Conservation (phyloP, 495 filamentous ascomycete genomes). For the Articulospora tetracladia region DNA sequence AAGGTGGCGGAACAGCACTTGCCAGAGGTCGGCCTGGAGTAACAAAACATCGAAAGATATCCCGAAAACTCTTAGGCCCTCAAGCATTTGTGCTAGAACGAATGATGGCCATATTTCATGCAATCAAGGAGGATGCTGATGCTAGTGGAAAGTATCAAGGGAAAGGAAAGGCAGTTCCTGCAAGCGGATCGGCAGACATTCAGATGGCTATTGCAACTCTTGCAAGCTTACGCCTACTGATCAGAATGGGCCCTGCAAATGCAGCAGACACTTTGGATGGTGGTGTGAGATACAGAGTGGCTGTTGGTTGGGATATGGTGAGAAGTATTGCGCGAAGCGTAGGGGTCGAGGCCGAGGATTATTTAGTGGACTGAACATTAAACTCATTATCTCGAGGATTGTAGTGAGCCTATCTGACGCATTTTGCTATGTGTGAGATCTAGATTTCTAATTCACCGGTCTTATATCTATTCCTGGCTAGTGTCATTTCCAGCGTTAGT, state of each 20-base stretch:
- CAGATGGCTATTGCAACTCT: constrained; percentile 77
- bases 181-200: constrained; percentile 54
- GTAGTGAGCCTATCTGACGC: too few species aligned
- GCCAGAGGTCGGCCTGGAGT: constrained; percentile 13
- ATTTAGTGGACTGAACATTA: constrained; percentile 62
- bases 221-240: constrained; percentile 69
- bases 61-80: constrained; percentile 64
- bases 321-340: constrained; percentile 61
- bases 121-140: constrained; percentile 65
- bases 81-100: constrained; percentile 85
- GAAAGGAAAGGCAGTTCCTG: constrained; percentile 18
- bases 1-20: constrained; percentile 31
- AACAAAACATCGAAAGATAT: constrained; percentile 55
- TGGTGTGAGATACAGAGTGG: constrained; percentile 67
- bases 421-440: too few species aligned
- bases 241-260: constrained; percentile 47
- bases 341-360: constrained; percentile 69
- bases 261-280: constrained; percentile 57
- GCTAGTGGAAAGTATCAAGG: constrained; percentile 4
- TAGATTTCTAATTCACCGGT: too few species aligned
- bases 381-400: neutral
- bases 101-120: constrained; percentile 80
- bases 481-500: too few species aligned
- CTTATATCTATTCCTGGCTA: too few species aligned
- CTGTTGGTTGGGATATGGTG: constrained; percentile 72